phyloP scores from a whole-genome alignment of 2,329 filamentous ascomycete genomes.

The Sporothrix inflata region DNA sequence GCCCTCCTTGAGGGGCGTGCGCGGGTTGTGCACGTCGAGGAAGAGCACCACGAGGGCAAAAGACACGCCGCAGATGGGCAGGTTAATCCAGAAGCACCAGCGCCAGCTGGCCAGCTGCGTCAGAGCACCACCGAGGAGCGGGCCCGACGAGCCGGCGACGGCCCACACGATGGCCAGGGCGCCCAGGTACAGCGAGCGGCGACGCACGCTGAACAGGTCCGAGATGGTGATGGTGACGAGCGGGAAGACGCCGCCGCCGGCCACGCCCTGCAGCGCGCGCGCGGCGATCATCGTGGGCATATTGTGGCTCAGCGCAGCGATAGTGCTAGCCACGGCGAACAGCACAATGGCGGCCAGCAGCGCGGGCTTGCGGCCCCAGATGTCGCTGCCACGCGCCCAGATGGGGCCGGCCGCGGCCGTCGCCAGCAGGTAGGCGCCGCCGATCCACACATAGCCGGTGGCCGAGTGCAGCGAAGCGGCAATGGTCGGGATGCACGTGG shows the following conservation, averaged over 20 bases:
- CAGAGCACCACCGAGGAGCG: slow-evolving; percentile 36
- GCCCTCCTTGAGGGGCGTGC: slow-evolving; percentile 61
- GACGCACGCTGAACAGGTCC: slow-evolving; percentile 44
- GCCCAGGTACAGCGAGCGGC: slow-evolving; percentile 47
- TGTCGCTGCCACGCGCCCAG: slow-evolving; percentile 43
- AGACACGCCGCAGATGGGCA: slow-evolving; percentile 36
- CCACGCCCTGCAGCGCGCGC: slow-evolving; percentile 37
- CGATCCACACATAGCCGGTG: slow-evolving; percentile 33
- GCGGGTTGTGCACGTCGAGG: slow-evolving; percentile 42
- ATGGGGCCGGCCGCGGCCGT: slow-evolving; percentile 41
- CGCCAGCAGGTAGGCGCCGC: slow-evolving; percentile 32
- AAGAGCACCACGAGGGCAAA: slow-evolving; percentile 33
- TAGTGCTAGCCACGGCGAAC: slow-evolving; percentile 45
- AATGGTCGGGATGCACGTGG: slow-evolving; percentile 38
- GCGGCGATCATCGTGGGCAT: slow-evolving; percentile 38
- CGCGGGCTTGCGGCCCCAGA: slow-evolving; percentile 42
- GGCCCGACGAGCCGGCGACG: slow-evolving; percentile 41
- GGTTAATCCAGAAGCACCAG: slow-evolving; percentile 38
- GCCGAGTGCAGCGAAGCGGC: slow-evolving; percentile 31
- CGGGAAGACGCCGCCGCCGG: slow-evolving; percentile 37
- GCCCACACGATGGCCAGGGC: slow-evolving; percentile 48
- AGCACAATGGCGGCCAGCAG: slow-evolving; percentile 42
- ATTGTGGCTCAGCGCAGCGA: slow-evolving; percentile 37
- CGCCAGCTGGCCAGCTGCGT: slow-evolving; percentile 48
- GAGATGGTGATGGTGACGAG: slow-evolving; percentile 40